Evolutionary conservation across 2,329 filamentous ascomycete species (phyloP), one percentile per base, ranked within the genome.

Genomic region (Setomelanomma holmii): DNA sequence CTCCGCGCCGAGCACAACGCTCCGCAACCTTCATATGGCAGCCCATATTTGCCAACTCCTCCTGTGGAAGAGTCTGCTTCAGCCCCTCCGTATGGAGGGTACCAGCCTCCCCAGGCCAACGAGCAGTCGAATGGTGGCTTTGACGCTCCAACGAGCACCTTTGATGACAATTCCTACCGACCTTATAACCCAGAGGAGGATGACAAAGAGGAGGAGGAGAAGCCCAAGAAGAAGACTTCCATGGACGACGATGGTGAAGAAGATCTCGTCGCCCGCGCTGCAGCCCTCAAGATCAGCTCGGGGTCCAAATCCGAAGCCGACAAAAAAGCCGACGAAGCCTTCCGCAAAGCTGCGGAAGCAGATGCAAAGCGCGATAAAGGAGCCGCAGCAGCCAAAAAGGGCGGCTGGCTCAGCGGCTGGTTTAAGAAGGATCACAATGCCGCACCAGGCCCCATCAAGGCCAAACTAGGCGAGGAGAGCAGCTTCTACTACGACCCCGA

Each of bases 401-500:
- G 89, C 23, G 96, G 93, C 87, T 89, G 88, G 72, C 89, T 96
- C 51, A 84, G 86, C 24, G 87, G 91, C 44, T 97, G 93, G 92
- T 96, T 96, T 60, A 89, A 89, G 64, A 84, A 84, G 60, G 84
- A 86, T 64, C 87, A 89, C 71, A 84, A 89, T 63, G 74, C 81
- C n/a, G 60, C 77, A n/a, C 76, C 76, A 4, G 78, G 76, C n/a
- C 86, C 93, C n/a, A 90, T 97, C 73, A 87, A 86, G 64, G 95
- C 96, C 56, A 99, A 99, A 69, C 84, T 99, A 7, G 96, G 93
- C 55, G 96, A 99, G 75, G 86, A 95, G 69, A 96, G 86, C 74
- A 91, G 87, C 40, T 97, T 99, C 75, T 89, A 93, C 62, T 99
- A 95, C 68, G 95, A 99, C 69, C 89, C 92, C 2, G 90, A 97